A percentile compares a stretch with the other conserved stretches of the same genome.
phyloP scores from a whole-genome alignment of 2,329 filamentous ascomycete species.

The Aplosporella prunicola region DNA sequence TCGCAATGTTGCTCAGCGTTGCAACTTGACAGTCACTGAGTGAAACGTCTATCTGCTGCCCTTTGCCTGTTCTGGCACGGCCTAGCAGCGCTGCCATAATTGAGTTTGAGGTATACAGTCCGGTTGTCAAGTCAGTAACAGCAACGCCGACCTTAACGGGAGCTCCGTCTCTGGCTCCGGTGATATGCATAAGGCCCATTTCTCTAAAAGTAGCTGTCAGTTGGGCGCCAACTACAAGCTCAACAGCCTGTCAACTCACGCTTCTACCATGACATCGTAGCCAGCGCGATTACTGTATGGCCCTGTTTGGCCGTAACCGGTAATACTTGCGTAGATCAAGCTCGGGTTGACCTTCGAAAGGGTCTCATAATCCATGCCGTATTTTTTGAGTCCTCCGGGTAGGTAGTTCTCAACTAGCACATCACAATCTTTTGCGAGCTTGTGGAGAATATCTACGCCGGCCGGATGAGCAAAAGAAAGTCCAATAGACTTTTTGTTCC shows the following conservation, averaged over 20 bases:
- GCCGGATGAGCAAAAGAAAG: conserved; percentile 80
- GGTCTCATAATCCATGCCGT: conserved; percentile 78
- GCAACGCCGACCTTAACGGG: conserved; percentile 97
- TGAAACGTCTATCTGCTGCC: conserved; percentile 86
- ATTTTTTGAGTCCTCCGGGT: conserved; percentile 81
- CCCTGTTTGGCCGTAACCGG: conserved; percentile 91
- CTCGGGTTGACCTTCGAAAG: conserved; percentile 71
- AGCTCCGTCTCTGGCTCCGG: conserved; percentile 73
- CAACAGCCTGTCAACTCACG: conserved; percentile 31
- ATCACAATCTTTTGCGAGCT: conserved; percentile 74
- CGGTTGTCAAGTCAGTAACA: conserved; percentile 91
- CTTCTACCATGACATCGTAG: conserved; percentile 99
- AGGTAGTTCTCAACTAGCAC: conserved; percentile 96
- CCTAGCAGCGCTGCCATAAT: conserved; percentile 89
- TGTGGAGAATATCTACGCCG: conserved; percentile 79
- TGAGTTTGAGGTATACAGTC: conserved; percentile 87
- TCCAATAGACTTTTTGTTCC: conserved; percentile 91
- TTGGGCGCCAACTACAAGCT: not conserved
- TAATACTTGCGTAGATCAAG: conserved; percentile 92
- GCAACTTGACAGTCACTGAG: conserved; percentile 93
- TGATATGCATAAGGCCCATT: conserved; percentile 98
- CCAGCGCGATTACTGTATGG: conserved; percentile 80
- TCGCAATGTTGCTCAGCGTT: conserved; percentile 89
- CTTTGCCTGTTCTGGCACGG: conserved; percentile 62
- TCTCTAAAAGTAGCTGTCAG: conserved; percentile 41